These are phyloP conservation scores for Boletellus emodensis DNA, from an alignment of 768 basidiomycete genomes.

Conservation along the genomic window DNA sequence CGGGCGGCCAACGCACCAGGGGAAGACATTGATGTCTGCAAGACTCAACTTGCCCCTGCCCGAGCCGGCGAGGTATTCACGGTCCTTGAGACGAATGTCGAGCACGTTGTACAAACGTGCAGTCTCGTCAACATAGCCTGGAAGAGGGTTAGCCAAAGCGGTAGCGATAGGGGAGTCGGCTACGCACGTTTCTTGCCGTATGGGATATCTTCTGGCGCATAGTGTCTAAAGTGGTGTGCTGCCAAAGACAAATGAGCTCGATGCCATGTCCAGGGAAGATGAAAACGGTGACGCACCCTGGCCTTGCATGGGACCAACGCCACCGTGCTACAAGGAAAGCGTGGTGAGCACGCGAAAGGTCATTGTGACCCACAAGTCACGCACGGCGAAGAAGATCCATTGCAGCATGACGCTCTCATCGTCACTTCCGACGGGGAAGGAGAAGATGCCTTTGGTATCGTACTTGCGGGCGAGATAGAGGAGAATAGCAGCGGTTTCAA, in stretches of 20 bases:
- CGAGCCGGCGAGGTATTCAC: conserved; percentile 79
- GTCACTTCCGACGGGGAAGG: conserved; percentile 56
- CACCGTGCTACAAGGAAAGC: conserved; percentile 54
- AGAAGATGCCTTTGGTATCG: conserved; percentile 71
- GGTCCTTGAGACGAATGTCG: conserved; percentile 65
- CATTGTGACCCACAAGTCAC: conserved; percentile 7
- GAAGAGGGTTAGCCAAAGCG: conserved; percentile 13
- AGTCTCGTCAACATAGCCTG: conserved; percentile 78
- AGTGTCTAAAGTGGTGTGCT: conserved; percentile 70
- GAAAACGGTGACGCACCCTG: conserved; percentile 35
- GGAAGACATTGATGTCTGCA: conserved; percentile 66
- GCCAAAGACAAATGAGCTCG: background rate
- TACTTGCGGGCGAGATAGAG: conserved; percentile 80
- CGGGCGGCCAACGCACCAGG: conserved; percentile 45
- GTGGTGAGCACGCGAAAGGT: background rate
- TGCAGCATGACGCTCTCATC: conserved; percentile 71
- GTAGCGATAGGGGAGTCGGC: background rate
- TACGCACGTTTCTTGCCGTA: conserved; percentile 61
- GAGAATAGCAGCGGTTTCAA: conserved; percentile 79
- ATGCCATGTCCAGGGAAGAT: conserved; percentile 3
- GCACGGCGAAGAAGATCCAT: conserved; percentile 83
- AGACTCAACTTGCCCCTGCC: conserved; percentile 63
- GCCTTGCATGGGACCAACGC: conserved; percentile 86
- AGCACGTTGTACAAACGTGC: conserved; percentile 81
- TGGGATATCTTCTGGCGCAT: conserved; percentile 62